Evolutionary conservation across 2,329 filamentous ascomycete genomes (phyloP), one percentile per base, ranked within the genome.

Genomic region (Ceratocystis diversiconidia): DNA sequence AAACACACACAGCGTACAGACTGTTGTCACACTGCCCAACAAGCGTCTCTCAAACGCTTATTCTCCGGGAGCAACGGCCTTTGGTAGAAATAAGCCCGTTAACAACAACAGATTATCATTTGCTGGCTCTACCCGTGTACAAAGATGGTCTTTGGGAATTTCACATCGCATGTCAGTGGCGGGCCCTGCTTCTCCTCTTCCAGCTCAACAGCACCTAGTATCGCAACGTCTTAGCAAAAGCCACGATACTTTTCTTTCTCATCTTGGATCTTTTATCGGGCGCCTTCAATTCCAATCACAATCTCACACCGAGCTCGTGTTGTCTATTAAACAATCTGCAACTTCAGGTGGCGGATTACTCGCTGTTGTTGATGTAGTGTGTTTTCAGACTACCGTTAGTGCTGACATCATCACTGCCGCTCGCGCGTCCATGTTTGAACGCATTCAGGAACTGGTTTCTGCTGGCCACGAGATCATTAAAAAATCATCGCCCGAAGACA

Each of bases 181-280:
- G n/a, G 84, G 85, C 41, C 84, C 85, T 36, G 84, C 86, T 50
- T 77, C 81, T 44, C 46, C 46, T n/a, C 50, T 67, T 46, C 81
- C 81, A 43, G 81, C 82, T 68, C 83, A 85, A 68, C 83, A 85
- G 68, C 88, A 89, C 71, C 80, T 96, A 67, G 89, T 94, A 43
- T 96, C 92, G 1, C 88, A 92, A 73, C 86, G 86, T 70, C 82
- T 97, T 61, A 88, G 85, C 71, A 79, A 82, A 62, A 88, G 86
- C 62, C 91, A 96, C 76, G 92, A 97, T 76, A 84, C 84, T 6
- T 96, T 97, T 72, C 78, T 99, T 64, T 94, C 92, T 5, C 88
- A 92, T 72, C 83, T 99, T 63, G 92, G 90, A 62, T 95, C 90
- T 3, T 96, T 97, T 73, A 92, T 97, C 73, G 94, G 94, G 17